Base-by-base conservation (phyloP, 1,284 basidiomycete genomes). In the Exobasidium rhododendri region DNA sequence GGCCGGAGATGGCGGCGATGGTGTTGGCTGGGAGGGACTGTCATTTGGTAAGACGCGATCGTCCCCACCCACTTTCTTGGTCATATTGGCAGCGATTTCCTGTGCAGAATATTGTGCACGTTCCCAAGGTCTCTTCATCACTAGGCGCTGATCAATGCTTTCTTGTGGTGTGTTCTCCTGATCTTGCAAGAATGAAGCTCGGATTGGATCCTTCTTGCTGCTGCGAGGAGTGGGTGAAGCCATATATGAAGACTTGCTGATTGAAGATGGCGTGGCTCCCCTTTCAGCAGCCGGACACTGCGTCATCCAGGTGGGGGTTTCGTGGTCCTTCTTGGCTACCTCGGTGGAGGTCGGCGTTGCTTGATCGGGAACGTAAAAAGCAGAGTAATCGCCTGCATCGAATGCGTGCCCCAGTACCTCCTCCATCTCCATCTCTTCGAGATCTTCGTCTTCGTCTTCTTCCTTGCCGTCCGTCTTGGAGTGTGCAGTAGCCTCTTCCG, bases 371-470 rank as follows among this genome's bases (percentile, higher is more conserved):
- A 7, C 47, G 28, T 55, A 55, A 29, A 55, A 55, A 14, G 52
- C 31, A 29, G 29, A 26, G 20, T 55, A 55, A 26, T 55, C 52
- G 52, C 35, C 22, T 40, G 52, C 52, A 14, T 26, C 52, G 30
- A 55, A 43, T 4, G 24, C 52, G 35, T 55, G 52, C 17, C 29
- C 35, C n/a, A 14, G 24, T 2, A 55, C 52, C 4, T 55, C 52
- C 13, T 55, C 52, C 32, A 57, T 29, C 28, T 61, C 28, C 46
- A 58, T n/a, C 40, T 61, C 57, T 20, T 47, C n/a, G 29, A 30
- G 55, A 26, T 13, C 56, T 7, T 20, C 45, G 5, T 54, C 56
- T 55, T 69, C 77, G 35, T 67, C 65, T 24, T 24, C 47, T 3
- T 1, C 56, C 52, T 45, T 44, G 47, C 2, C 54, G 43, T 4